These are phyloP conservation scores for Lactarius deliciosus DNA, from an alignment of 768 basidiomycete species.

Conservation along the genomic window DNA sequence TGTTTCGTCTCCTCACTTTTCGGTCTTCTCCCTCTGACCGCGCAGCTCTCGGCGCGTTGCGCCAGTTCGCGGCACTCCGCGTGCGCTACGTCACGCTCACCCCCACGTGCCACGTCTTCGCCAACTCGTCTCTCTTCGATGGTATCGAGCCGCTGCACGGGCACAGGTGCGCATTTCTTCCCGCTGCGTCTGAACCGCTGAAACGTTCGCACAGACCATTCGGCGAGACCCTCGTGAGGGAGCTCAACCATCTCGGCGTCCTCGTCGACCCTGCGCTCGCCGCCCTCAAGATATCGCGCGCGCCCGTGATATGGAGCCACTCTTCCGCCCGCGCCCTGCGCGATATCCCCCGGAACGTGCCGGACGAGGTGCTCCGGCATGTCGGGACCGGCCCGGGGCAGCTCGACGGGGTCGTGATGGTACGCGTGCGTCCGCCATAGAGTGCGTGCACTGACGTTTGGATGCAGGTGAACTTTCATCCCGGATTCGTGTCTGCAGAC, in stretches of 20 bases:
- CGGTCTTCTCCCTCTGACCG: no score
- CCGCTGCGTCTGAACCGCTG: neutral
- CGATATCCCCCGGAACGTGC: constrained; percentile 75
- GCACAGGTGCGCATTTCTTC: constrained; percentile 50
- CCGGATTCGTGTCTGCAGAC: constrained; percentile 56
- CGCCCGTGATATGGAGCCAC: constrained; percentile 95
- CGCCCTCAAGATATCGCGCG: constrained; percentile 52
- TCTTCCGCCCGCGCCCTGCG: constrained; percentile 84
- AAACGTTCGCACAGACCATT: constrained; percentile 48
- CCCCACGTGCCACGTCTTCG: constrained; percentile 85
- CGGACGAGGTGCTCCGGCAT: constrained; percentile 71
- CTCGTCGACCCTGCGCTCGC: constrained; percentile 86
- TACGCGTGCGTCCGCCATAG: constrained; percentile 33
- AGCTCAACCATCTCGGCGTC: constrained; percentile 95
- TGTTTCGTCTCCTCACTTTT: no score
- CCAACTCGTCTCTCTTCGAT: constrained; percentile 65
- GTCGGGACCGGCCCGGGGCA: constrained; percentile 64
- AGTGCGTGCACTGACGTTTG: neutral
- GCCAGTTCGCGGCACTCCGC: constrained; percentile 80
- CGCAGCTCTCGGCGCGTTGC: constrained; percentile 75
- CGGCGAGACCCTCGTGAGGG: constrained; percentile 70
- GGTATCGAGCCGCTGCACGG: constrained; percentile 63
- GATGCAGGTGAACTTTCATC: constrained; percentile 75
- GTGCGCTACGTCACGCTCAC: constrained; percentile 95
- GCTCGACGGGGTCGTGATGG: constrained; percentile 88